phyloP scores from a whole-genome alignment of 345 rosid genomes.

The Eucalyptus marginata region DNA sequence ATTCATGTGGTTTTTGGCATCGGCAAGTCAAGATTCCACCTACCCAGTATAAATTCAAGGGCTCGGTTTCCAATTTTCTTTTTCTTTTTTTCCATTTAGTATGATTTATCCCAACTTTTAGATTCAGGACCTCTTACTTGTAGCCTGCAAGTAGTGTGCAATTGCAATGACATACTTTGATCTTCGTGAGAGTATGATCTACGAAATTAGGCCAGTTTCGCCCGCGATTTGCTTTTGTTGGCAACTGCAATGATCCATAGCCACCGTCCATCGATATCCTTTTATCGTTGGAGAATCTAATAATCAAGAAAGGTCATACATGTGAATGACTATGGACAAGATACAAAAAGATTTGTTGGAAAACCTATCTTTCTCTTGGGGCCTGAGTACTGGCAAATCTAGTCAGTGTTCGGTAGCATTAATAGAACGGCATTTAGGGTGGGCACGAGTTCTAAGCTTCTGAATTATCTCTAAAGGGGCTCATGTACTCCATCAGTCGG shows the following conservation, averaged over 20 bases:
- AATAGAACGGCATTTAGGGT: not conserved
- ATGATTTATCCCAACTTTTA: not conserved
- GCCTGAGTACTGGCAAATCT: not conserved
- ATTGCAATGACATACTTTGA: not conserved
- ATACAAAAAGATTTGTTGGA: not conserved
- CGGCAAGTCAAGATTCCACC: not conserved
- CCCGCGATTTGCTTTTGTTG: not conserved
- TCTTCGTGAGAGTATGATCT: not conserved
- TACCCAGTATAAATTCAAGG: not conserved
- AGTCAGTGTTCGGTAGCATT: not conserved
- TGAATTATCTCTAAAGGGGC: not conserved
- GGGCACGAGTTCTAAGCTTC: not conserved
- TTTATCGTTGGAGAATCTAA: not conserved
- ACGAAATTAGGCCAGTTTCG: not conserved
- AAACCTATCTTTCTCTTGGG: not conserved
- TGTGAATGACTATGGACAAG: not conserved
- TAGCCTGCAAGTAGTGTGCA: not conserved
- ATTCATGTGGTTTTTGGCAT: not conserved
- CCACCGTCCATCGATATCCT: not conserved
- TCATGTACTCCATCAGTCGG: not conserved
- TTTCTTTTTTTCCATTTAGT: not conserved
- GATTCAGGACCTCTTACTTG: not conserved
- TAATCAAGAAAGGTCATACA: not conserved
- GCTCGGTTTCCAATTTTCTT: not conserved
- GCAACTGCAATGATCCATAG: not conserved